phyloP scores from a whole-genome alignment of 345 rosid species.

The rapeseed (Brassica napus) region DNA sequence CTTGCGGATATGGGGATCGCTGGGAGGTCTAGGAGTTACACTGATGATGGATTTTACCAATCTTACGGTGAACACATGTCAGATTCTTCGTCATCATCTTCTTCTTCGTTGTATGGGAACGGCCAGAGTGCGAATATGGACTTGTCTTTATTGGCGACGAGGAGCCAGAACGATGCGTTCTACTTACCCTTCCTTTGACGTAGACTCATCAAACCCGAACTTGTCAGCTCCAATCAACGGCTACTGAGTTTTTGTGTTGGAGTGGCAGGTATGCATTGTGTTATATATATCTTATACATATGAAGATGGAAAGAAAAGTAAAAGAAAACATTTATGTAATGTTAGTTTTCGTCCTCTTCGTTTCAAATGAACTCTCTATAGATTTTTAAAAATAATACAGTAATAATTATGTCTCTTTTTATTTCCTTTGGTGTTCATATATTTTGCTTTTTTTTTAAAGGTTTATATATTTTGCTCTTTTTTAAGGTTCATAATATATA shows the following conservation, averaged over 20 bases:
- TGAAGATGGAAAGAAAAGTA: neutral
- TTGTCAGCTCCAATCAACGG: conserved; percentile 62
- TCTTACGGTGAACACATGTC: conserved; percentile 60
- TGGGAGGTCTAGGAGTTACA: conserved; percentile 60
- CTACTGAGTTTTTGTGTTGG: conserved; percentile 44
- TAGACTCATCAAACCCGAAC: conserved; percentile 46
- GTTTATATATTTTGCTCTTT: neutral
- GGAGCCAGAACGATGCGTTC: conserved; percentile 45
- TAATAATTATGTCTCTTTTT: neutral
- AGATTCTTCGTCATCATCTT: conserved; percentile 40
- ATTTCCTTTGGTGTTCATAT: neutral
- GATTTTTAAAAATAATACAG: neutral
- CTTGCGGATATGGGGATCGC: conserved; percentile 51
- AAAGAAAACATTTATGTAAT: conserved; percentile 18
- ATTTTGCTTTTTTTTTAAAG: neutral
- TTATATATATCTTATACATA: conserved; percentile 6
- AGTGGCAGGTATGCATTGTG: conserved; percentile 9
- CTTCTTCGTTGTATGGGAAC: conserved; percentile 21
- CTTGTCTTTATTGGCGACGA: conserved; percentile 55
- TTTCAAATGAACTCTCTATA: conserved; percentile 12
- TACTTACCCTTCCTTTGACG: conserved; percentile 38
- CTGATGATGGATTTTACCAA: conserved; percentile 49
- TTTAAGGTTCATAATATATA: neutral
- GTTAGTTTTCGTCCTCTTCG: neutral
- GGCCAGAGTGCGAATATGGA: conserved; percentile 53